Evolutionary conservation across 164 flowering plant species (phyloP).

Genomic region (Platanus orientalis): DNA sequence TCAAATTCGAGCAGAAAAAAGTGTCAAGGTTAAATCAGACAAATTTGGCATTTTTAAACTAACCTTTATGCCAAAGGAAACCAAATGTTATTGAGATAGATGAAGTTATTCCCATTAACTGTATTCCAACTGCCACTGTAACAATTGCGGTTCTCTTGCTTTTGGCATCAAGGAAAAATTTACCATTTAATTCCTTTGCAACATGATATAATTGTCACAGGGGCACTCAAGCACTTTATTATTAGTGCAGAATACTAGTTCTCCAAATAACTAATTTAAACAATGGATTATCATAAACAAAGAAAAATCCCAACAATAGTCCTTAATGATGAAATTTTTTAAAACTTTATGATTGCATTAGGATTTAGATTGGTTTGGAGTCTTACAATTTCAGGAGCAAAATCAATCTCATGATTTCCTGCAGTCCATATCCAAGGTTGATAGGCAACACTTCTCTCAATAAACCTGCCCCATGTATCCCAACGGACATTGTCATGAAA

Average conservation of each 20-base stretch:
- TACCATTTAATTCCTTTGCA: too few relatives aligned
- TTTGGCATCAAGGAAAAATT: too few relatives aligned
- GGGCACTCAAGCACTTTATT: too few relatives aligned
- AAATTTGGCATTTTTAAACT: background rate
- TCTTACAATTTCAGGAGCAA: slow-evolving; percentile 53
- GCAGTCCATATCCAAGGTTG: slow-evolving; percentile 96
- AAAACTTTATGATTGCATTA: background rate
- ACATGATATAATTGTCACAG: too few relatives aligned
- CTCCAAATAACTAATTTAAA: too few relatives aligned
- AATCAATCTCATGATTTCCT: slow-evolving; percentile 87
- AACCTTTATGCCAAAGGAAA: background rate
- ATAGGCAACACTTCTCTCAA: slow-evolving; percentile 68
- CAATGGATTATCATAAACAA: too few relatives aligned
- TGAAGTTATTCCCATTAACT: too few relatives aligned
- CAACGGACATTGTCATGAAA: slow-evolving; percentile 63
- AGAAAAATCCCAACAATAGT: too few relatives aligned
- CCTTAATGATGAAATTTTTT: too few relatives aligned
- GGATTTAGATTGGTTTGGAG: background rate
- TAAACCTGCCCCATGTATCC: slow-evolving; percentile 84
- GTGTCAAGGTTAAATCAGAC: background rate
- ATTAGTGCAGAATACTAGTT: too few relatives aligned
- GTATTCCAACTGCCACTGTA: too few relatives aligned
- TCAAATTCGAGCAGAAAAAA: background rate
- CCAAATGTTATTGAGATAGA: background rate
- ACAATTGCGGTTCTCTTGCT: too few relatives aligned